Evolutionary conservation across 495 filamentous ascomycete genomes (phyloP).

Genomic region (Aspergillus diversus): DNA sequence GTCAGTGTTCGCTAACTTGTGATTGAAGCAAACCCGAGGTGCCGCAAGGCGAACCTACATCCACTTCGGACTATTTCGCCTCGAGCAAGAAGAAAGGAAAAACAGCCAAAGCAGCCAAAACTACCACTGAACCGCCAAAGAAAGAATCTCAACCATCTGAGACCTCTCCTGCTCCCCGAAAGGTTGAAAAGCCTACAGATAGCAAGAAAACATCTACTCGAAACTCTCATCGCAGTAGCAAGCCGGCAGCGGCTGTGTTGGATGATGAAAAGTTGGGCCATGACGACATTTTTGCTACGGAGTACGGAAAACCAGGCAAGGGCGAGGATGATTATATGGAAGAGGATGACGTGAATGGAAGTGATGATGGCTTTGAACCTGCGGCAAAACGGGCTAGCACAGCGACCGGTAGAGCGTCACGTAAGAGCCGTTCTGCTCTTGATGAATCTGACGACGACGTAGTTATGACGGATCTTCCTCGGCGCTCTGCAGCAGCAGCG

Average conservation of each 20-base stretch:
- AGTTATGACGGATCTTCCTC: conserved; percentile 51
- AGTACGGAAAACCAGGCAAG: conserved; percentile 61
- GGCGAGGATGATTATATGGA: conserved; percentile 72
- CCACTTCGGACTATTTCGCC: conserved; percentile 64
- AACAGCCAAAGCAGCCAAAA: conserved; percentile 38
- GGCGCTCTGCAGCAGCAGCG: conserved; percentile 38
- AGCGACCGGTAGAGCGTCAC: conserved; percentile 29
- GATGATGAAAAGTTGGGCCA: conserved; percentile 67
- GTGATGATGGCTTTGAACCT: conserved; percentile 47
- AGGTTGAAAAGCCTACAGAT: conserved; percentile 29
- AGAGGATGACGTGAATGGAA: conserved; percentile 54
- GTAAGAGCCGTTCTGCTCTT: conserved; percentile 50
- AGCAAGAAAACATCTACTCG: conserved; percentile 32
- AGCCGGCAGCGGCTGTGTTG: conserved; percentile 41
- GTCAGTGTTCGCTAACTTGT: background rate
- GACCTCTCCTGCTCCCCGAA: conserved; percentile 27
- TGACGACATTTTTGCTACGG: conserved; percentile 74
- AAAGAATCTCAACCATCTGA: conserved; percentile 18
- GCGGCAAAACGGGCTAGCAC: conserved; percentile 41
- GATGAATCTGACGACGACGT: conserved; percentile 50
- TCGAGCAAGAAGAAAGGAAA: conserved; percentile 56
- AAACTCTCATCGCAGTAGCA: conserved; percentile 35
- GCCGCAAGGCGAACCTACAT: conserved; percentile 55
- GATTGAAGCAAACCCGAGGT: conserved; percentile 46
- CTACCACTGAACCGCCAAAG: conserved; percentile 21